These are phyloP conservation scores for sweet orange (Citrus sinensis) DNA, from an alignment of 345 rosid species.

Conservation along the genomic window DVS_A1.0 CM039164.1:25737501-25738000, in stretches of 20 bases:
- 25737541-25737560: background rate
- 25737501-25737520: constrained; percentile 8
- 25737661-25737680: background rate
- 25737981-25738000: constrained; percentile 20
- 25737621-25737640: background rate
- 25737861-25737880: background rate
- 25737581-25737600: background rate
- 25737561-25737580: background rate
- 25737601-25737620: constrained; percentile 9
- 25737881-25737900: constrained; percentile 10
- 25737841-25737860: constrained; percentile 5
- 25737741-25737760: background rate
- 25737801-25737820: background rate
- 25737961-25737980: constrained; percentile 31
- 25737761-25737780: background rate
- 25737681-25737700: background rate
- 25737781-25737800: background rate
- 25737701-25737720: background rate
- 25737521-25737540: background rate
- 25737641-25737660: constrained; percentile 1
- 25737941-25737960: constrained; percentile 13
- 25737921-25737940: background rate
- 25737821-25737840: background rate
- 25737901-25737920: constrained; percentile 15
- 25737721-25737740: background rate